Percentiles rank a stretch among this genome's conserved stretches.
Conservation (phyloP, 495 filamentous ascomycete genomes). For the Penicillium parvum region DNA sequence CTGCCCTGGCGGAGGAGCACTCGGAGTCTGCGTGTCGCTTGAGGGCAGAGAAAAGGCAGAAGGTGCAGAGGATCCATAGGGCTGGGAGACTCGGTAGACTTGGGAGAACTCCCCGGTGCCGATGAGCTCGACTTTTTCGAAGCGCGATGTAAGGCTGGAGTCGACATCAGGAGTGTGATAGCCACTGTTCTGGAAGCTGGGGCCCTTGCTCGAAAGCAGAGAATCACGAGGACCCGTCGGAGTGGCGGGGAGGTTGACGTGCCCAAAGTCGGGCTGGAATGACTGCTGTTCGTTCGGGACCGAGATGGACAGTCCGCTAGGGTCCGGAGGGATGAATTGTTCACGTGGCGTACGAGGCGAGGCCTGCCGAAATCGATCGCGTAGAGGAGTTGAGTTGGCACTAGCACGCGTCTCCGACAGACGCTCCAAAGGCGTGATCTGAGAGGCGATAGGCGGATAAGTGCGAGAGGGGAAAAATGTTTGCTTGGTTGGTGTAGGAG, state of each 20-base stretch:
- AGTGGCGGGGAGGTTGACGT: constrained; percentile 63
- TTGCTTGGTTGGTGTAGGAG: constrained; percentile 90
- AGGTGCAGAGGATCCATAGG: constrained; percentile 36
- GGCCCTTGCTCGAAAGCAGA: constrained; percentile 46
- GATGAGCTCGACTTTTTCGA: constrained; percentile 69
- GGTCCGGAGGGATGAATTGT: constrained; percentile 69
- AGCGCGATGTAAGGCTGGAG: constrained; percentile 60
- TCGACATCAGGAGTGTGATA: constrained; percentile 65
- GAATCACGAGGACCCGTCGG: constrained; percentile 69
- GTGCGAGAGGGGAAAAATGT: constrained; percentile 44
- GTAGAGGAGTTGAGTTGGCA: constrained; percentile 30
- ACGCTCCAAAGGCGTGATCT: constrained; percentile 37
- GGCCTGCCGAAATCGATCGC: constrained; percentile 41
- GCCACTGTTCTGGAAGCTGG: constrained; percentile 50
- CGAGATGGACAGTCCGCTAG: constrained; percentile 76
- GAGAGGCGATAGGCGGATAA: constrained; percentile 38
- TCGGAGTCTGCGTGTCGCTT: constrained; percentile 37
- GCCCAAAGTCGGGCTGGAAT: constrained; percentile 39
- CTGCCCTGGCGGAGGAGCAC: constrained; percentile 39
- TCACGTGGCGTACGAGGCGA: constrained; percentile 81
- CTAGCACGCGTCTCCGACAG: constrained; percentile 31
- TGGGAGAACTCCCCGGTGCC: constrained; percentile 90
- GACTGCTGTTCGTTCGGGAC: constrained; percentile 45
- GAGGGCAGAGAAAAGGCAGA: constrained; percentile 42
- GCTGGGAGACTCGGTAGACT: constrained; percentile 74